Conservation (phyloP, 225 moss, liverwort and hornwort genomes). For the Lunularia cruciata region DNA sequence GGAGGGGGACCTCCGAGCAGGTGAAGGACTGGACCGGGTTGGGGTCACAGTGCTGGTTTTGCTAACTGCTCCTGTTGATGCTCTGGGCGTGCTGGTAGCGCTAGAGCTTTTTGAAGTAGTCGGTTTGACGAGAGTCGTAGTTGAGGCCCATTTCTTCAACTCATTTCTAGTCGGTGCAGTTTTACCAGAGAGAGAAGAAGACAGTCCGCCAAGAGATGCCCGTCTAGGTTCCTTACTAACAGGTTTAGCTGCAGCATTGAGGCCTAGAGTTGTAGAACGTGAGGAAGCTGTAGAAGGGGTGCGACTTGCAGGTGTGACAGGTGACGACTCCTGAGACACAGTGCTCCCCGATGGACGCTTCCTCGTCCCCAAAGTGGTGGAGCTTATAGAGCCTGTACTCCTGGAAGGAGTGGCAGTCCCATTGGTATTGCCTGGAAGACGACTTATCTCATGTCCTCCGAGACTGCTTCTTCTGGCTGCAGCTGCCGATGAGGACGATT, state of each 20-base stretch:
- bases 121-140: conserved; percentile 15
- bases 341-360: conserved; percentile 33
- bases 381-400: conserved; percentile 7
- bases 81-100: conserved; percentile 1
- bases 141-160: conserved; percentile 47
- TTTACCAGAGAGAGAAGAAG: conserved; percentile 23
- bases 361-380: conserved; percentile 16
- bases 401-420: conserved; percentile 22
- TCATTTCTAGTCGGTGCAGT: conserved; percentile 33
- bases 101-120: conserved; percentile 15
- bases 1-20: conserved; percentile 32
- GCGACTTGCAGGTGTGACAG: conserved; percentile 3
- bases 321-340: conserved; percentile 16
- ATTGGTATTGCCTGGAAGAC: conserved; percentile 16
- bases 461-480: conserved; percentile 44
- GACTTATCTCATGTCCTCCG: conserved; percentile 39
- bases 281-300: conserved; percentile 17
- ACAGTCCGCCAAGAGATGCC: conserved; percentile 40
- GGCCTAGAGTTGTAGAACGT: neutral
- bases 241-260: conserved; percentile 1
- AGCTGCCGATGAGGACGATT: conserved; percentile 41
- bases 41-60: conserved; percentile 13
- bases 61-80: conserved; percentile 13
- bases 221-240: conserved; percentile 40
- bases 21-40: conserved; percentile 29